A percentile compares a stretch with the other conserved stretches of the same genome.
Evolutionary conservation across 2,329 filamentous ascomycete species (phyloP).

Genomic region (Claviceps spartinae): DNA sequence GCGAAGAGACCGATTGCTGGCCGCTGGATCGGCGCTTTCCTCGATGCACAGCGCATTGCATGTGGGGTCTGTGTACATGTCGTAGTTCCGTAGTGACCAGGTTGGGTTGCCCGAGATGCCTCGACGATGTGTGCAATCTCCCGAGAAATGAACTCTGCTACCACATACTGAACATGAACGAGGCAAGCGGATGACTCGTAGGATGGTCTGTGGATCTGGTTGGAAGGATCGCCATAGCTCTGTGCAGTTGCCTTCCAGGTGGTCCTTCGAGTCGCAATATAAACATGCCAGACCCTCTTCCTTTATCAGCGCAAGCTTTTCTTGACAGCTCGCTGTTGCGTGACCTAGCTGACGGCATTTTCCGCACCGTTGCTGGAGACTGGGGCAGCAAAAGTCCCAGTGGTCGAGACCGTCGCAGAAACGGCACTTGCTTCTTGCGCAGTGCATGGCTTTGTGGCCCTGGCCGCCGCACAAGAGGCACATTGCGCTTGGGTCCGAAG

Average conservation of each 20-base stretch:
- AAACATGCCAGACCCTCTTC: constrained; percentile 45
- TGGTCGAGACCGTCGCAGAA: constrained; percentile 35
- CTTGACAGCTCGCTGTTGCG: constrained; percentile 32
- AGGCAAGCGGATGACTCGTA: constrained; percentile 35
- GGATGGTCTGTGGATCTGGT: constrained; percentile 24
- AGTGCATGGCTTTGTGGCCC: constrained; percentile 32
- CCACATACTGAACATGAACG: constrained; percentile 45
- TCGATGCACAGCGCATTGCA: constrained; percentile 27
- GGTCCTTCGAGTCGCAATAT: constrained; percentile 41
- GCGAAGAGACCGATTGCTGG: constrained; percentile 10
- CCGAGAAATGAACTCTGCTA: constrained; percentile 38
- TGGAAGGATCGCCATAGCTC: constrained; percentile 46
- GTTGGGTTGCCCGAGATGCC: constrained; percentile 24
- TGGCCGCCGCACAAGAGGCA: constrained; percentile 38
- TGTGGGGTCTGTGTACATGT: constrained; percentile 34
- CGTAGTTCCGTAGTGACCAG: constrained; percentile 37
- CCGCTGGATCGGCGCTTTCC: constrained; percentile 14
- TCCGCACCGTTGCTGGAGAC: constrained; percentile 31
- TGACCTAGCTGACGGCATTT: constrained; percentile 55
- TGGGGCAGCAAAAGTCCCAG: constrained; percentile 36
- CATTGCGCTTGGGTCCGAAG: constrained; percentile 26
- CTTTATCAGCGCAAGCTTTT: constrained; percentile 39
- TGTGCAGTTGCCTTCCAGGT: constrained; percentile 47
- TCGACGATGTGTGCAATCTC: constrained; percentile 32
- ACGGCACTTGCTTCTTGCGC: constrained; percentile 32